Evolutionary conservation across 345 rosid species (phyloP), one percentile per base, ranked within the genome.

Genomic region (Draba incana): DNA sequence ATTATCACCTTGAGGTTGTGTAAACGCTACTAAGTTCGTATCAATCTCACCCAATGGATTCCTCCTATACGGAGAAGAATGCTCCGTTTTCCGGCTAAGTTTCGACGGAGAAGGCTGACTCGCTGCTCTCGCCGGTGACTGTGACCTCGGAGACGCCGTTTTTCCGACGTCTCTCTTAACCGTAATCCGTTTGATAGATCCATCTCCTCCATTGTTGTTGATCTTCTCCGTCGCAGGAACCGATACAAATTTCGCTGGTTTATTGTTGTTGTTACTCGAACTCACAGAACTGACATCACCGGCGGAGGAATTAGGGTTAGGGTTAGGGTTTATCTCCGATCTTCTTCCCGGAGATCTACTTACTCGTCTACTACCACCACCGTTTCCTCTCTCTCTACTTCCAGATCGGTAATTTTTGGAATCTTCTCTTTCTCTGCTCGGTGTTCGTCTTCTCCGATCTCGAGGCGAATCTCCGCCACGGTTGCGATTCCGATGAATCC

Each of bases 261-360:
- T 71, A 27, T 30, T 79, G 10, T 57, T 79, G 10, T 57, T 33
- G 8, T 33, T 50, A 28, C 38, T 48, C 48, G 54, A 71, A 55
- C 42, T 66, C 13, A 45, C 68, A 50, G 68, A 73, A 54, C 56
- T 75, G 56, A 74, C 75, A 65, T 54, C 64, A 13, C 61, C 66
- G 1, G 16, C 69, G 54, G 30, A 41, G 10, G 30, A 45, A 41
- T 57, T 66, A 64, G 76, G 65, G 55, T 70, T 66, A 64, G 76
- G 65, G 55, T 70, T 69, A 31, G 59, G 67, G 23, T 76, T 57
- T 55, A 57, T 81, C 20, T 88, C 96, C 1, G 88, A 84, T 79
- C 97, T 88, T 68, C 87, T 79, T 47, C 84, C 91, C 0, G 99
- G 99, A 6, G 99, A 93, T 56, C 91, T 71, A 74, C 99, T 93